phyloP scores from a whole-genome alignment of 495 filamentous ascomycete species.

The Neurospora tetraspora region DNA sequence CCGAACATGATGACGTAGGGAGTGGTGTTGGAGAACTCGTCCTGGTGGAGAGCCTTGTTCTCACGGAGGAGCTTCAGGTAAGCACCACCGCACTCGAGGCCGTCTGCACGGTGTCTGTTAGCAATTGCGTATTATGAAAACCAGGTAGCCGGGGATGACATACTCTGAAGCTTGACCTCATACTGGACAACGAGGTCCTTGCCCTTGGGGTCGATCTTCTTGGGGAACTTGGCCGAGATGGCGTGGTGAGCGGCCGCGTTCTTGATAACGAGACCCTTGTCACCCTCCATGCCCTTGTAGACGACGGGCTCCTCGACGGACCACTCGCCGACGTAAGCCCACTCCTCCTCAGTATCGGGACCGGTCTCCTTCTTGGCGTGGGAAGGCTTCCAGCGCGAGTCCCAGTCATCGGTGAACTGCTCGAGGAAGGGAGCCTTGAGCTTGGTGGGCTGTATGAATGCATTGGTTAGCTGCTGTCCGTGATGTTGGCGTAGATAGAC shows the following conservation, averaged over 20 bases:
- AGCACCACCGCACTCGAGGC: constrained; percentile 95
- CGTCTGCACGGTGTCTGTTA: constrained; percentile 45
- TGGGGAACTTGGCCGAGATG: constrained; percentile 97
- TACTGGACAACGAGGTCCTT: constrained; percentile 97
- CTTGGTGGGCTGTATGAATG: constrained; percentile 58
- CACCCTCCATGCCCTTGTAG: constrained; percentile 88
- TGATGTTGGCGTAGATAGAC: neutral
- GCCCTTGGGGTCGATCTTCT: constrained; percentile 93
- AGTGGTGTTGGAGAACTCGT: constrained; percentile 95
- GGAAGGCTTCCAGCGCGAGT: constrained; percentile 81
- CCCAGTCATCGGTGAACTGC: constrained; percentile 96
- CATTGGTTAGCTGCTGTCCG: constrained; percentile 18
- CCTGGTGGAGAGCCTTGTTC: constrained; percentile 90
- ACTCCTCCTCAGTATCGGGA: constrained; percentile 80
- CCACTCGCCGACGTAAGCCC: constrained; percentile 97
- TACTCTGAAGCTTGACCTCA: constrained; percentile 98
- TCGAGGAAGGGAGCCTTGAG: constrained; percentile 93
- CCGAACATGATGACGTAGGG: constrained; percentile 99
- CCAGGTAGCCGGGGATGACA: constrained; percentile 23
- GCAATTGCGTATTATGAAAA: neutral
- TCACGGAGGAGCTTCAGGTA: constrained; percentile 99
- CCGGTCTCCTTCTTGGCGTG: constrained; percentile 86
- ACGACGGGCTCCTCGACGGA: constrained; percentile 88
- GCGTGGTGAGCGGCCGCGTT: constrained; percentile 95
- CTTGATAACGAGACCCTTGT: constrained; percentile 92